Evolutionary conservation across 2,329 filamentous ascomycete genomes (phyloP).

Genomic region (Cytospora piceicola): DNA sequence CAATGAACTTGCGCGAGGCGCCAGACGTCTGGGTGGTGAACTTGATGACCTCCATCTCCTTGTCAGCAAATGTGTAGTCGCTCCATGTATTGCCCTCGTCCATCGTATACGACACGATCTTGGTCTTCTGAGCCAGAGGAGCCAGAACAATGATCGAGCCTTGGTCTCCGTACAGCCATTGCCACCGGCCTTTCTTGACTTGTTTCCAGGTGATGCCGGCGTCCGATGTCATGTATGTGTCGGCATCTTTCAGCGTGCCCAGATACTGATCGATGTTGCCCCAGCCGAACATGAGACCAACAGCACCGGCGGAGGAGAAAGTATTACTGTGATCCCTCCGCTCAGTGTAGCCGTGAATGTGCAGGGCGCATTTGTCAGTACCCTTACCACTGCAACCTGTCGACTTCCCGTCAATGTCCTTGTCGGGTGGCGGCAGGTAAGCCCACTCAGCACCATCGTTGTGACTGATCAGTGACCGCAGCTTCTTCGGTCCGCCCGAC

Average conservation of each 20-base stretch:
- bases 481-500: constrained; percentile 70
- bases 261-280: constrained; percentile 85
- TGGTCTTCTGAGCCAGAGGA: constrained; percentile 67
- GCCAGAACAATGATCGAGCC: constrained; percentile 91
- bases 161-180: constrained; percentile 95
- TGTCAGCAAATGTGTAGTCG: constrained; percentile 72
- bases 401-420: constrained; percentile 71
- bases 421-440: constrained; percentile 71
- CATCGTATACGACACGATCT: constrained; percentile 72
- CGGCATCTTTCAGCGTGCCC: constrained; percentile 68
- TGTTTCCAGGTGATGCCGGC: constrained; percentile 88
- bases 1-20: constrained; percentile 84
- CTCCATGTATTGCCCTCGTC: constrained; percentile 83
- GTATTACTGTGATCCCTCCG: constrained; percentile 79
- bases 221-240: constrained; percentile 90
- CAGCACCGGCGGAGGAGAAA: constrained; percentile 84
- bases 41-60: constrained; percentile 73
- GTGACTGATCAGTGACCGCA: constrained; percentile 92
- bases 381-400: constrained; percentile 68
- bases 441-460: constrained; percentile 93
- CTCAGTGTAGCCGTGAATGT: constrained; percentile 96
- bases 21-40: constrained; percentile 90
- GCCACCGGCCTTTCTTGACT: constrained; percentile 84
- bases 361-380: constrained; percentile 73
- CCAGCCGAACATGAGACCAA: constrained; percentile 87